Evolutionary conservation across 805 yeast species (phyloP).

Genomic region (Cyberlindnera japonica): DNA sequence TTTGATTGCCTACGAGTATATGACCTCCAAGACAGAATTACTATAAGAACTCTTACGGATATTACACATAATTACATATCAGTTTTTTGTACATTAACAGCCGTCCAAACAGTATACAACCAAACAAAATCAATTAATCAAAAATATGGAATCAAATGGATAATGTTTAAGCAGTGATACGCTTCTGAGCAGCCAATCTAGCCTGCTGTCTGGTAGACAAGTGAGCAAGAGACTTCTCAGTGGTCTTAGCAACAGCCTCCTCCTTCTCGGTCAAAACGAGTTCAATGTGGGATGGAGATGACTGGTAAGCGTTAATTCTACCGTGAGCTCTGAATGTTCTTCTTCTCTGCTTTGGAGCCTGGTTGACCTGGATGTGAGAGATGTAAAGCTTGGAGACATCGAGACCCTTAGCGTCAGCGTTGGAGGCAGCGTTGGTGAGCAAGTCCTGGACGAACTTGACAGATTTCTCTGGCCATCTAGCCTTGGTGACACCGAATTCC

Average conservation of each 20-base stretch:
- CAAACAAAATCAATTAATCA: no score
- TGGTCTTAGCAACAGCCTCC: slow-evolving; percentile 91
- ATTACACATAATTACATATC: no score
- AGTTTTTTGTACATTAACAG: slow-evolving; percentile 15
- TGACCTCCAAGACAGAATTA: no score
- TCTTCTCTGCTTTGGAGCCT: slow-evolving; percentile 99
- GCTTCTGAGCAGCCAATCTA: slow-evolving; percentile 84
- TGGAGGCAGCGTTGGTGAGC: slow-evolving; percentile 96
- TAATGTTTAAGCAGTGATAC: slow-evolving; percentile 65
- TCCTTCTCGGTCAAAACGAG: slow-evolving; percentile 92
- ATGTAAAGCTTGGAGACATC: slow-evolving; percentile 91
- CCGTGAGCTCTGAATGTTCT: slow-evolving; percentile 99
- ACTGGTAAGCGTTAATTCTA: slow-evolving; percentile 99
- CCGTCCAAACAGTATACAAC: slow-evolving; percentile 8
- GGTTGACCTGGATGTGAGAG: slow-evolving; percentile 99
- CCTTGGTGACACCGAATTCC: slow-evolving; percentile 99
- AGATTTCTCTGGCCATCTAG: slow-evolving; percentile 99
- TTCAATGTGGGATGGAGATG: slow-evolving; percentile 99
- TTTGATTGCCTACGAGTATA: no score
- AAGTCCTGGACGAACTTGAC: slow-evolving; percentile 93
- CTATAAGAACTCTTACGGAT: no score
- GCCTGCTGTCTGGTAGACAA: slow-evolving; percentile 90
- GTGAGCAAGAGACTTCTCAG: slow-evolving; percentile 64
- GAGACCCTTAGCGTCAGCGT: slow-evolving; percentile 99
- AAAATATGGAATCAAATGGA: no score